phyloP scores from a whole-genome alignment of 202 grass and related monocot species.

The Hordeum pubiflorum region DNA sequence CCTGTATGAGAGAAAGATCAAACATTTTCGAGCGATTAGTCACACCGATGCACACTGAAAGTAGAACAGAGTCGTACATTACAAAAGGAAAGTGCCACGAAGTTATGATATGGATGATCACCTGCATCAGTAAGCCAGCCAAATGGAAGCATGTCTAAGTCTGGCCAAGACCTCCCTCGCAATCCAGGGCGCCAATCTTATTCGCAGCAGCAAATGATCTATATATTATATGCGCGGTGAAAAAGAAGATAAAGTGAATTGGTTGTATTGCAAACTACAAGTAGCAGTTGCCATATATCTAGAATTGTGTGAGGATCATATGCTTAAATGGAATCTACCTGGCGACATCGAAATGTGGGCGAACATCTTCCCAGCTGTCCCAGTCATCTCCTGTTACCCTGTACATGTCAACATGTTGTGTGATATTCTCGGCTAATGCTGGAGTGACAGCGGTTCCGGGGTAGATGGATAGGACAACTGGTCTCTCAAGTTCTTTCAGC shows the following conservation, averaged over 20 bases:
- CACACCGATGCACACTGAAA: background rate
- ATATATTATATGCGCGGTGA: constrained; percentile 2
- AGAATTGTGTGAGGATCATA: background rate
- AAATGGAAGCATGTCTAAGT: constrained; percentile 92
- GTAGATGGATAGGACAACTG: constrained; percentile 67
- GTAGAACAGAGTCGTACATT: background rate
- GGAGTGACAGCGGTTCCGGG: constrained; percentile 61
- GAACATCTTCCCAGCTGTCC: constrained; percentile 78
- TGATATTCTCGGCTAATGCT: constrained; percentile 53
- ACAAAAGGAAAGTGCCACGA: background rate
- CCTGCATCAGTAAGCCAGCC: constrained; percentile 76
- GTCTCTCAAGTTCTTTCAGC: constrained; percentile 57
- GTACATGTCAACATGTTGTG: constrained; percentile 73
- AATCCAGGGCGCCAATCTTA: constrained; percentile 66
- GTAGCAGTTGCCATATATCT: background rate
- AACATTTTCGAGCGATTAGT: background rate
- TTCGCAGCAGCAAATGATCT: constrained; percentile 67
- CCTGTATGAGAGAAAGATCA: constrained; percentile 27
- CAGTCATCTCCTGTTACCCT: constrained; percentile 91
- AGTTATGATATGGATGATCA: constrained; percentile 21
- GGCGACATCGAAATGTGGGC: constrained; percentile 62
- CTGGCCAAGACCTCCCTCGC: constrained; percentile 75
- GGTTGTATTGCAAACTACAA: background rate
- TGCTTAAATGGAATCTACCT: constrained; percentile 37
- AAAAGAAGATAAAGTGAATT: too few relatives aligned